phyloP scores from a whole-genome alignment of 768 basidiomycete genomes.

The Tylopilus felleus region DNA sequence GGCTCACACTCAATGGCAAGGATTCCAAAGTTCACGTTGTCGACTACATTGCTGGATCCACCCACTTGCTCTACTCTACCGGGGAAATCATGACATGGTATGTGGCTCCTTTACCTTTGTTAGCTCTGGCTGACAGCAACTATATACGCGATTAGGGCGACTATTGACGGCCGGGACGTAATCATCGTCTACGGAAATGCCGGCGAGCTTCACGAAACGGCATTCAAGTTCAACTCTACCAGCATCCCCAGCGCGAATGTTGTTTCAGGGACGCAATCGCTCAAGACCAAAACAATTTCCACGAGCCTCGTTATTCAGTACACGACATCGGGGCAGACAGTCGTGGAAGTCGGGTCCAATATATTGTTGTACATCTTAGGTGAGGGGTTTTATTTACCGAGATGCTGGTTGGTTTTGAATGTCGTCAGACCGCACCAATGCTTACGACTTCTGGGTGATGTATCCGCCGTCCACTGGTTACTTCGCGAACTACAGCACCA shows the following conservation, averaged over 20 bases:
- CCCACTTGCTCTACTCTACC: conserved; percentile 44
- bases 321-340: conserved; percentile 44
- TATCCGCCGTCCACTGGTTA: conserved; percentile 37
- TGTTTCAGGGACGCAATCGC: conserved; percentile 24
- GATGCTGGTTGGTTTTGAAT: background rate
- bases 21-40: conserved; percentile 53
- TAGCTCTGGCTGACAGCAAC: background rate
- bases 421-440: conserved; percentile 42
- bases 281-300: conserved; percentile 37
- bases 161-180: conserved; percentile 45
- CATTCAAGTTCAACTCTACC: conserved; percentile 36
- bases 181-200: conserved; percentile 47
- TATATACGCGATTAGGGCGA: conserved; percentile 38
- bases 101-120: background rate
- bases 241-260: conserved; percentile 22
- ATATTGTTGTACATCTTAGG: conserved; percentile 46
- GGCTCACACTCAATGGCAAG: conserved; percentile 44
- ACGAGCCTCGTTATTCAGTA: conserved; percentile 43
- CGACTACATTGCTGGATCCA: conserved; percentile 45
- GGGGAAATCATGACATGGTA: conserved; percentile 50
- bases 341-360: conserved; percentile 40
- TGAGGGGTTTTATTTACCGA: conserved; percentile 13
- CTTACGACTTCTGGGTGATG: conserved; percentile 52
- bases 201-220: conserved; percentile 49
- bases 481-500: conserved; percentile 35